Evolutionary conservation across 257 asterid species (phyloP), one percentile per base, ranked within the genome.

Genomic region (Salvia rosmarinus): DNA sequence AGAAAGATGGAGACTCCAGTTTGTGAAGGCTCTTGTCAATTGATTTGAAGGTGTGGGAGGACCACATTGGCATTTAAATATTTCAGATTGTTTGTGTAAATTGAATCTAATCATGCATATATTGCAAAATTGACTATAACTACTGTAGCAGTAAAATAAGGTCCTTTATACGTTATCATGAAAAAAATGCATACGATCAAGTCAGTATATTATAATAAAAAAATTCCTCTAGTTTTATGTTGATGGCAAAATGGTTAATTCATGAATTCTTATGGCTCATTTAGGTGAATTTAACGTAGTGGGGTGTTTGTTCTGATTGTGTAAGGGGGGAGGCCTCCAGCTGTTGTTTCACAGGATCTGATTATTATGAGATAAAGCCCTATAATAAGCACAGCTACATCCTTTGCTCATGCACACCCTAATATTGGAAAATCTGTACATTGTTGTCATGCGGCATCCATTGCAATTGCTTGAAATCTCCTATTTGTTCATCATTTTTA

Each of bases 381-480:
- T 30, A 14, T 12, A 49, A 34, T 47, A 35, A 34, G 9, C 34
- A 44, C 44, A 30, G 16, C 9, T 57, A 70, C 57, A 21, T 43
- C 57, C 70, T 59, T 59, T 17, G 44, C 71, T 39, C 46, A 30
- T 51, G 43, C 16, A 11, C 56, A 20, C 52, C 21, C 32, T 21
- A 39, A 16, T 35, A 60, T 51, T 46, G 32, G 21, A 20, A 28
- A 17, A 0, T 46, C 9, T 57, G 60, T 17, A 16, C 34, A 46
- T 56, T 23, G 13, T 19, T 35, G n/a, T 35, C 49, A 51, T 16
- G 43, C 60, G 34, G 4, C 56, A 37, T 44, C 25, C 58, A 21
- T 21, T 64, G 39, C 32, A 43, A 72, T 54, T 60, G 60, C 28
- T 62, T 62, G 39, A 19, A 30, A 32, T 16, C 34, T 55, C 37